Base-by-base conservation (phyloP, 257 asterid species). In the Forsythia suspensa region DNA sequence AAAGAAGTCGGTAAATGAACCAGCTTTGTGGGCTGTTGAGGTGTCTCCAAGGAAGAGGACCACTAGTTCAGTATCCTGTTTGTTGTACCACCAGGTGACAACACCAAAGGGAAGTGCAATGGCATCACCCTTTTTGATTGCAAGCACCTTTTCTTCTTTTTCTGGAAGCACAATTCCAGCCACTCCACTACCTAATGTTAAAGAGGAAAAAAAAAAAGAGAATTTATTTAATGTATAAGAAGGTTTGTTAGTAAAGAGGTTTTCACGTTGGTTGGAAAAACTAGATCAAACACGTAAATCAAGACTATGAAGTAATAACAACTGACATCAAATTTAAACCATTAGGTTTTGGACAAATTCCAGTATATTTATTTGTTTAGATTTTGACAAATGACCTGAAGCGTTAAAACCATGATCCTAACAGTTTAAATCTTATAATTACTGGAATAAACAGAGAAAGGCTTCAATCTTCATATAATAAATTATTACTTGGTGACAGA, bases 61-160 rank as follows among this genome's bases (percentile, higher is more conserved):
- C 34, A 80, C 85, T 10, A 88, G 84, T 40, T 84, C 90, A 24
- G 88, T 20, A 57, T 88, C 97, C 16, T 89, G 92, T 74, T 91
- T 90, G 95, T 94, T 94, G 88, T 86, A 90, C 93, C 95, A 92
- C 97, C 98, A 94, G 55, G 94, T 88, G 37, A 90, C 93, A 5
- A 90, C 96, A 3, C 98, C 98, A 72, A 94, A 94, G 20, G 98
- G 98, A 15, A 94, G 87, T 52, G 97, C 98, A 43, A 94, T 80
- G 42, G 97, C 87, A 34, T 94, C 98, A 6, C 97, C 98, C 81
- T 85, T 90, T 91, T 92, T 94, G 77, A 94, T 92, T n/a, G 97
- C 85, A 3, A 92, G 72, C 16, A 91, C 95, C 90, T 91, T 94
- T 55, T 92, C 98, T 76, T 92, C 98, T 76, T 94, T 86, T 87